Conservation (phyloP, 306 rosid genomes). For the Acacia confusa region DNA sequence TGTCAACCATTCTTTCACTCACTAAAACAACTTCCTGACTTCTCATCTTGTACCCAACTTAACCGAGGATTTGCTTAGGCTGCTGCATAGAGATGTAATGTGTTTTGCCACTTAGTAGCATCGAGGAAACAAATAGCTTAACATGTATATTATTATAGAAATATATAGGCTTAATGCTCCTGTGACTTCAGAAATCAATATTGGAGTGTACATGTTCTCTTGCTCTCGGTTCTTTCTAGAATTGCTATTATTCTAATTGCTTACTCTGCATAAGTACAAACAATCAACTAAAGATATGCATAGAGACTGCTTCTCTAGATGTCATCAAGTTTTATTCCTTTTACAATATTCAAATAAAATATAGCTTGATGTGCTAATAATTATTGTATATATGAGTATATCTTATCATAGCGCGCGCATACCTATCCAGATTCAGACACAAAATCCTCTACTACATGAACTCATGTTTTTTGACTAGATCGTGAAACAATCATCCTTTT, state of each 20-base stretch:
- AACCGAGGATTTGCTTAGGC: slow-evolving; percentile 27
- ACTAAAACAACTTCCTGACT: slow-evolving; percentile 48
- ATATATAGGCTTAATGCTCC: slow-evolving; percentile 30
- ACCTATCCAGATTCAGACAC: background rate
- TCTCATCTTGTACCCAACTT: slow-evolving; percentile 23
- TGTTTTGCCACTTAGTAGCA: slow-evolving; percentile 25
- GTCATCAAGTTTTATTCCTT: background rate
- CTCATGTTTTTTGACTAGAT: background rate
- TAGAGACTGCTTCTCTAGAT: background rate
- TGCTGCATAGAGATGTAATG: slow-evolving; percentile 27
- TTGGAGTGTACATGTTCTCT: background rate
- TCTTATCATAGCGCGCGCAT: background rate
- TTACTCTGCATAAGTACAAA: background rate
- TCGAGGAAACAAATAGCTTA: slow-evolving; percentile 21
- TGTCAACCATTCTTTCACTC: slow-evolving; percentile 95
- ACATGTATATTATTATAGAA: slow-evolving; percentile 14
- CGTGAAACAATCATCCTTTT: background rate
- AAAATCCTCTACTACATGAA: background rate
- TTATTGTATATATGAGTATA: background rate
- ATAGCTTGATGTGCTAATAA: background rate
- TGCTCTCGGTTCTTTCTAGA: slow-evolving; percentile 9
- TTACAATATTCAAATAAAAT: background rate
- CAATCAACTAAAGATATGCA: background rate
- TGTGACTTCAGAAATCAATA: background rate
- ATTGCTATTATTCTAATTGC: background rate